phyloP scores from a whole-genome alignment of 345 rosid species.

The Mallotus nudiflorus region DNA sequence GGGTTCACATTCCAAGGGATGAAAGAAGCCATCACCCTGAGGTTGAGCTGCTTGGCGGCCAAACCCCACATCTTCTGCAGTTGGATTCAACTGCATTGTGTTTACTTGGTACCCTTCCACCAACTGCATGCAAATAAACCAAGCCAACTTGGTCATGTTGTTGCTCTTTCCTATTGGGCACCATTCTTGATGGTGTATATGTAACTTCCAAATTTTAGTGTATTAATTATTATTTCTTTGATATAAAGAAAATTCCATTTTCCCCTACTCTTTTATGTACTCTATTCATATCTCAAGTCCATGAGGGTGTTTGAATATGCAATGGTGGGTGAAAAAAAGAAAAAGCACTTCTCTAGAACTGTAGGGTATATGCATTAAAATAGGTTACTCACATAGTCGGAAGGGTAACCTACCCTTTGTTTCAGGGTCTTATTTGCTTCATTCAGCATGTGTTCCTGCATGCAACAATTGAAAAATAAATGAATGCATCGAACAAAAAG shows the following conservation, averaged over 20 bases:
- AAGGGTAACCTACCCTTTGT: constrained; percentile 62
- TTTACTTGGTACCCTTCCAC: constrained; percentile 84
- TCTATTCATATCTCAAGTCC: no score
- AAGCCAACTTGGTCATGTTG: background rate
- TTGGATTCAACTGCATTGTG: constrained; percentile 62
- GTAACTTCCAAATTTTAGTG: background rate
- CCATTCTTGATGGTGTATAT: background rate
- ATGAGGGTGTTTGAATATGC: no score
- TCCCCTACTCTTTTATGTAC: no score
- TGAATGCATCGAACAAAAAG: background rate
- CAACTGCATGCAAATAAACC: constrained; percentile 56
- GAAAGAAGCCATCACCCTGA: constrained; percentile 66
- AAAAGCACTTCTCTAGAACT: no score
- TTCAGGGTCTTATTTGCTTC: constrained; percentile 79
- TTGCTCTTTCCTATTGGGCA: background rate
- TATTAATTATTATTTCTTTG: no score
- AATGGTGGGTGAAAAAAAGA: no score
- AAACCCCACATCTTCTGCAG: constrained; percentile 65
- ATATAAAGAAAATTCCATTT: no score
- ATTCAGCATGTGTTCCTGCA: constrained; percentile 71
- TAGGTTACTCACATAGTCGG: background rate
- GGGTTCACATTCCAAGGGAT: constrained; percentile 84
- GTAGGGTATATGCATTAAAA: no score
- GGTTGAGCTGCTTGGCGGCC: constrained; percentile 52
- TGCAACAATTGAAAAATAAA: background rate